phyloP scores from a whole-genome alignment of 2,329 filamentous ascomycete species.

The Penicillium olsonii region DNA sequence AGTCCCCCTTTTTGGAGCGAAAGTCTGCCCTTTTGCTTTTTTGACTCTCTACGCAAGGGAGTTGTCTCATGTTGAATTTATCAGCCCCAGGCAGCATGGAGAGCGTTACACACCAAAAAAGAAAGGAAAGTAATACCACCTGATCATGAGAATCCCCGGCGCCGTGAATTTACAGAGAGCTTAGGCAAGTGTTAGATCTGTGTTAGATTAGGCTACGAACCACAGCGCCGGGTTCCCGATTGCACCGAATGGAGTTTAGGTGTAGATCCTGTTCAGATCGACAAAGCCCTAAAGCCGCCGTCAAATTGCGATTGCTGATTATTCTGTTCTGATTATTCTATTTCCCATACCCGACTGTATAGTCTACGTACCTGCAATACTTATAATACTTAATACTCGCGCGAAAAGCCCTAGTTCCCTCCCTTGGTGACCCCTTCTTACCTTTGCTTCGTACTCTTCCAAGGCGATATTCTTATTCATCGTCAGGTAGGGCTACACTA shows the following conservation, averaged over 20 bases:
- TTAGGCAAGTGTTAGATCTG: background rate
- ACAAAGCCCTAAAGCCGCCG: background rate
- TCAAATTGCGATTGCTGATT: background rate
- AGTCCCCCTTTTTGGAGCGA: background rate
- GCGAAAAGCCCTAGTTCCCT: conserved; percentile 10
- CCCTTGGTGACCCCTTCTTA: conserved; percentile 3
- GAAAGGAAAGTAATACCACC: conserved; percentile 10
- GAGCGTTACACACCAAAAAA: conserved; percentile 22
- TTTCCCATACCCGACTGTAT: background rate
- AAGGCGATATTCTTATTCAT: no score
- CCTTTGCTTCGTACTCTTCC: background rate
- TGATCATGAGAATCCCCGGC: conserved; percentile 14
- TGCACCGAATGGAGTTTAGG: conserved; percentile 25
- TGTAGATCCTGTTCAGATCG: conserved; percentile 22
- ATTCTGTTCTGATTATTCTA: background rate
- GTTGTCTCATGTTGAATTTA: conserved; percentile 17
- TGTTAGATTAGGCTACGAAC: conserved; percentile 16
- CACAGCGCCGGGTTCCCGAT: conserved; percentile 25
- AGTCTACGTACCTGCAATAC: background rate
- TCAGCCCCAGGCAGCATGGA: conserved; percentile 23
- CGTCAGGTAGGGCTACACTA: background rate
- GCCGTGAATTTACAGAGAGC: conserved; percentile 3
- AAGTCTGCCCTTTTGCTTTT: background rate
- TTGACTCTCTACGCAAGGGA: conserved; percentile 12
- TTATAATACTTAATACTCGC: background rate